Base-by-base conservation (phyloP, 768 basidiomycete genomes). In the Naganishia randhawae region DNA sequence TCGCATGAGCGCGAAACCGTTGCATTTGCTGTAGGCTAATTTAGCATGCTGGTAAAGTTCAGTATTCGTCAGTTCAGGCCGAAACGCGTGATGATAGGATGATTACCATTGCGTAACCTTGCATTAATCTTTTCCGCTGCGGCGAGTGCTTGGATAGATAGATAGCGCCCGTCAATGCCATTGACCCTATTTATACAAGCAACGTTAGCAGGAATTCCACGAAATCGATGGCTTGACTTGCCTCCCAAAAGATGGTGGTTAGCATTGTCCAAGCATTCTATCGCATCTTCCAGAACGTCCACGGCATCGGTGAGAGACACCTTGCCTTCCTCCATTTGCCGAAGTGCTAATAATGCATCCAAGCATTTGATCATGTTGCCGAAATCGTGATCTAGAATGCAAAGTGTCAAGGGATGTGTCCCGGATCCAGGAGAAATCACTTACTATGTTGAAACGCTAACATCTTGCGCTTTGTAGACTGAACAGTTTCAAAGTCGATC, bases 171-270 rank as follows among this genome's bases (percentile, higher is more conserved):
- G 57, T 27, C n/a, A 61, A 22, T 22, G 57, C 57, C 13, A 61
- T 42, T 25, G 35, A 5, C 3, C 57, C 57, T 61, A 48, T 48
- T 25, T 4, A 35, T 25, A 61, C 7, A 41, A 25, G 13, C 33
- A 19, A 37, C 3, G 33, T 33, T 7, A 29, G 17, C 17, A 16
- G 27, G 25, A 52, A 4, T 17, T 8, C 10, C 17, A 2, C 4
- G 16, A 14, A 32, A 31, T 10, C 16, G 29, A 31, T 1, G 16
- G 16, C 4, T 13, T 52, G 39, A 42, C 57, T 22, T 61, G 27
- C 57, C 57, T 41, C 39, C 29, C 2, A 61, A 39, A n/a, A 61
- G 57, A 61, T 61, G 57, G 6, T 61, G 57, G 29, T 61, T 37
- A 1, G 57, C 4, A 7, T 1, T 10, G 22, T 61, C 57, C 6